Evolutionary conservation across 2,329 filamentous ascomycete genomes (phyloP).

Genomic region (Penicillium vulpinum): DNA sequence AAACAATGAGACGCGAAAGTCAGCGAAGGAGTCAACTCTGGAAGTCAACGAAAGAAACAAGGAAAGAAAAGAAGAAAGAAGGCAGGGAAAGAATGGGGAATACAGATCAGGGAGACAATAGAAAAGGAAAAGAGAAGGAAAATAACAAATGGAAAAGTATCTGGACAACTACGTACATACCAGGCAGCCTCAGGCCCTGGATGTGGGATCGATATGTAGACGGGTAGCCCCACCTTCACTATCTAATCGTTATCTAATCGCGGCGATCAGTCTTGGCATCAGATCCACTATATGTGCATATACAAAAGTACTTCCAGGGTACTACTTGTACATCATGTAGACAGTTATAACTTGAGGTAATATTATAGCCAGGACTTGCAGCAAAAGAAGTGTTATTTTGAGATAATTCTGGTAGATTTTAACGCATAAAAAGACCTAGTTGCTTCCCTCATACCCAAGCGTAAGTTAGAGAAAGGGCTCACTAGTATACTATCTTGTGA

Average conservation of each 20-base stretch:
- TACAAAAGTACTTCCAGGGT: too few relatives aligned
- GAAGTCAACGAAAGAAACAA: neutral
- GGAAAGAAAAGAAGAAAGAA: neutral
- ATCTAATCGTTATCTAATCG: neutral
- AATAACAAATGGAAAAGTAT: neutral
- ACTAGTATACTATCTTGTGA: neutral
- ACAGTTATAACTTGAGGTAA: too few relatives aligned
- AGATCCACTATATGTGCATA: too few relatives aligned
- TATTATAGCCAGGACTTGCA: slow-evolving; percentile 1
- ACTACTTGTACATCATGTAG: too few relatives aligned
- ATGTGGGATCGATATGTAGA: too few relatives aligned
- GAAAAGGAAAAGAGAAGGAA: neutral
- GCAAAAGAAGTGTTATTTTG: neutral
- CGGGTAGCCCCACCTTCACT: neutral
- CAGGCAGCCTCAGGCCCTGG: neutral
- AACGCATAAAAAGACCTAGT: neutral
- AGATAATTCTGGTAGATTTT: neutral
- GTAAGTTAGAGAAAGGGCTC: too few relatives aligned
- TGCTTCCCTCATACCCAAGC: neutral
- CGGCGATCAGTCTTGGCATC: neutral
- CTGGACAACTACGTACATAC: too few relatives aligned
- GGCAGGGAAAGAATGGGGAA: neutral
- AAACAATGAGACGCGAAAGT: neutral
- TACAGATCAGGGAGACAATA: neutral
- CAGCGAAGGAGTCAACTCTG: neutral